These are phyloP conservation scores for Aspergillus ochraceus DNA, from an alignment of 2,329 filamentous ascomycete genomes.

Conservation along the genomic window DNA sequence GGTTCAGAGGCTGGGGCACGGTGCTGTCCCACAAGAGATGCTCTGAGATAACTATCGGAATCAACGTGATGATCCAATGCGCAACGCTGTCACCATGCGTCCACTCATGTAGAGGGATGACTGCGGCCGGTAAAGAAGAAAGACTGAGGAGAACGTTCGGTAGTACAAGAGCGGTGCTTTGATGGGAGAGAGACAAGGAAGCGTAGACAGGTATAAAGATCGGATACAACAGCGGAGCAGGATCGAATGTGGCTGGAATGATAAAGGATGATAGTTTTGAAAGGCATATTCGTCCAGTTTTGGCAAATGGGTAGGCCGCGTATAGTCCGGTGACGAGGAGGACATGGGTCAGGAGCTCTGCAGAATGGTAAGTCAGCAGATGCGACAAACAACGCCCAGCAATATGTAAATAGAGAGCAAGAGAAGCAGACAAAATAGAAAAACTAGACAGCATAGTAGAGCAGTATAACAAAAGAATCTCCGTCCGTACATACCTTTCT, in stretches of 20 bases:
- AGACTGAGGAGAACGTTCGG: slow-evolving; percentile 82
- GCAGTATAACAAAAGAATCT: neutral
- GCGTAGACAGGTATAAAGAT: slow-evolving; percentile 73
- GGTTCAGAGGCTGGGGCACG: slow-evolving; percentile 31
- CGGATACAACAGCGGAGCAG: slow-evolving; percentile 87
- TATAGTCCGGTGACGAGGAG: slow-evolving; percentile 35
- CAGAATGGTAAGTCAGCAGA: slow-evolving; percentile 12
- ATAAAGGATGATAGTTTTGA: slow-evolving; percentile 51
- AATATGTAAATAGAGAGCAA: neutral
- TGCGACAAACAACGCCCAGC: neutral
- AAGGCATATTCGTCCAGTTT: slow-evolving; percentile 27
- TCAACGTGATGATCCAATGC: slow-evolving; percentile 77
- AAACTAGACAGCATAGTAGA: too few relatives aligned
- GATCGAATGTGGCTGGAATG: slow-evolving; percentile 80
- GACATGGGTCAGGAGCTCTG: slow-evolving; percentile 37
- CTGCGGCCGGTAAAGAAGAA: slow-evolving; percentile 69
- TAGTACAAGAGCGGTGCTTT: slow-evolving; percentile 63
- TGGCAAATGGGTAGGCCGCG: slow-evolving; percentile 55
- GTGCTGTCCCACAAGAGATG: slow-evolving; percentile 37
- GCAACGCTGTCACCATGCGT: slow-evolving; percentile 61
- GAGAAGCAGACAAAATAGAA: neutral
- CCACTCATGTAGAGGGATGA: slow-evolving; percentile 66
- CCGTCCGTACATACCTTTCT: slow-evolving; percentile 33
- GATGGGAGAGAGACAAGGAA: slow-evolving; percentile 68
- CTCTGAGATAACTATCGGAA: slow-evolving; percentile 63